Conservation (phyloP, 1,139 yeast species). For the Taphrina communis region DNA sequence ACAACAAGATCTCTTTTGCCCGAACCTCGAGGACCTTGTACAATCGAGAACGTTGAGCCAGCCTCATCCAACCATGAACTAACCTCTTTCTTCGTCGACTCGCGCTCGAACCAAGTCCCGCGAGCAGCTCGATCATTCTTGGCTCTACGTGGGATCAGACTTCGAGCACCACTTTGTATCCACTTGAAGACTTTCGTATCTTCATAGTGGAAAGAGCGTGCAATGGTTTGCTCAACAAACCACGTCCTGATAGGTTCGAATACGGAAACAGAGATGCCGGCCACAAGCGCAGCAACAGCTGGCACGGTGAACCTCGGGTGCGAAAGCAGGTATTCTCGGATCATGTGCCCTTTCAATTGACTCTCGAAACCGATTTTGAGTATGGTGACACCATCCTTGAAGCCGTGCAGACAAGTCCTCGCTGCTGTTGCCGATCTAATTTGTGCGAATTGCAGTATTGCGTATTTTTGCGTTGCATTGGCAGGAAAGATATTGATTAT, state of each 20-base stretch:
- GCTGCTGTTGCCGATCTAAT: slow-evolving; percentile 81
- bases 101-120: slow-evolving; percentile 49
- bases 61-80: slow-evolving; percentile 79
- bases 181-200: slow-evolving; percentile 48
- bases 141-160: slow-evolving; percentile 52
- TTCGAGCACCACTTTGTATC: slow-evolving; percentile 42
- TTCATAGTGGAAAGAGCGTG: slow-evolving; percentile 52
- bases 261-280: slow-evolving; percentile 79
- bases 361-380: slow-evolving; percentile 77
- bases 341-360: slow-evolving; percentile 52
- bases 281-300: slow-evolving; percentile 63
- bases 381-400: slow-evolving; percentile 59
- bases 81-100: slow-evolving; percentile 69
- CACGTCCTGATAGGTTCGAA: slow-evolving; percentile 92
- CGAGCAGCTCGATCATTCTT: slow-evolving; percentile 36
- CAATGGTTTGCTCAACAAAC: slow-evolving; percentile 74
- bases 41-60: slow-evolving; percentile 75
- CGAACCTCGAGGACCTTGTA: slow-evolving; percentile 92
- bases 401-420: slow-evolving; percentile 86
- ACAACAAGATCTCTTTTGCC: slow-evolving; percentile 85
- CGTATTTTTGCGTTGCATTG: slow-evolving; percentile 55
- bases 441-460: slow-evolving; percentile 62
- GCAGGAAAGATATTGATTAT: slow-evolving; percentile 75
- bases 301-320: slow-evolving; percentile 86
- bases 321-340: slow-evolving; percentile 65